Evolutionary conservation across 164 flowering plant species (phyloP).

Genomic region (Echeveria elegans): DNA sequence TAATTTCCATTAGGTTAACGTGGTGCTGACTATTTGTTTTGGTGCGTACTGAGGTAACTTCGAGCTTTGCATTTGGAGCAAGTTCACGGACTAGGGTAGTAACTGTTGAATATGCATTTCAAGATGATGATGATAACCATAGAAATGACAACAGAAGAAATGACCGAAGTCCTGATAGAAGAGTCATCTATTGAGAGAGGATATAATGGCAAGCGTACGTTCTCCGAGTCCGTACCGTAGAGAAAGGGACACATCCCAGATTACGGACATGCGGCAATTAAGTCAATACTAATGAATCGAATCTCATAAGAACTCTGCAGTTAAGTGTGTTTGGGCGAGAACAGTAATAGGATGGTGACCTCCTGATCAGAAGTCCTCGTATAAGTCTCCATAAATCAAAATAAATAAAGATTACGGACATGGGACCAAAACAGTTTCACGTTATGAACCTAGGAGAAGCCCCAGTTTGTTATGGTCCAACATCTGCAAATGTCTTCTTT

Average conservation of each 20-base stretch:
- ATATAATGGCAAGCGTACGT: slow-evolving; percentile 29
- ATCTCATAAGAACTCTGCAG: no score
- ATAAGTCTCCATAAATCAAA: no score
- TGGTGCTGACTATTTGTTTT: no score
- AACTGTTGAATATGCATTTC: slow-evolving; percentile 85
- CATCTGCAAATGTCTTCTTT: no score
- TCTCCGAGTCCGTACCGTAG: slow-evolving; percentile 50
- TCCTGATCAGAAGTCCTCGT: no score
- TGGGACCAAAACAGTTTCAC: slow-evolving; percentile 29
- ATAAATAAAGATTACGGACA: no score
- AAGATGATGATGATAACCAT: slow-evolving; percentile 70
- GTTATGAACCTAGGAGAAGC: slow-evolving; percentile 26
- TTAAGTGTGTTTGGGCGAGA: no score
- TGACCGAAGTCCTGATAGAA: slow-evolving; percentile 59
- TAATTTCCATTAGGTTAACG: not conserved
- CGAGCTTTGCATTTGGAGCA: slow-evolving; percentile 36
- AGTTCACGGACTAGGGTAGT: slow-evolving; percentile 84
- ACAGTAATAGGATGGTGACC: no score
- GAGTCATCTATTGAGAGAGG: slow-evolving; percentile 38
- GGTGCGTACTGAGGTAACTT: not conserved
- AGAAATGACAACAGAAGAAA: slow-evolving; percentile 22
- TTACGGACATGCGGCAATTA: no score
- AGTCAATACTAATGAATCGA: no score
- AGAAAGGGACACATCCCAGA: slow-evolving; percentile 83
- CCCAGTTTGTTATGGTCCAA: no score